Base-by-base conservation (phyloP, 1,139 yeast genomes). In the Hyphopichia fennica region DNA sequence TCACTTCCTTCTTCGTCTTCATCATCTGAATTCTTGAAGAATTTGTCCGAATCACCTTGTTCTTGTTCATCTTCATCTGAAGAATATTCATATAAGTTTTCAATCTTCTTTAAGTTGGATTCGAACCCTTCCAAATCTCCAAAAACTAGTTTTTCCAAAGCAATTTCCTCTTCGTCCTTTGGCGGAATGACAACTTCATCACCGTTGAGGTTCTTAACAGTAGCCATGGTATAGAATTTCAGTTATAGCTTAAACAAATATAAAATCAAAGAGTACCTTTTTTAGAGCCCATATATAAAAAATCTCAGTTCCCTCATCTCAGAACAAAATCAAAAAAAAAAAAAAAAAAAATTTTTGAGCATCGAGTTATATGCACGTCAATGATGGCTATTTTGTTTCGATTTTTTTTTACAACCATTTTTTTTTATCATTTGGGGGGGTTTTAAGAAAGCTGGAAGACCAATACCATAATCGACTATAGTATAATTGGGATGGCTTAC, bases 41-140 rank as follows among this genome's bases (percentile, higher is more conserved):
- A 34, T 30, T 51, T 51, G 23, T 51, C 57, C 19, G 37, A 45
- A 8, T 56, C 63, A 27, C 55, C 54, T 19, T 60, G 62, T 36
- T 58, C 63, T 18, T 62, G 69, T 3, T 60, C 70, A 13, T 63
- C 74, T 19, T 71, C 75, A 35, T 72, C 81, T 35, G 72, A 64
- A 8, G 77, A 72, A 49, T 73, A 73, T 42, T 75, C 75, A 48
- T 72, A 75, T 38, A 83, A 69, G 48, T 79, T 75, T 50, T 81
- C 88, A 37, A 79, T 65, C 48, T 78, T 78, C 49, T 73, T 77
- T 58, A 87, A 70, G 48, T 82, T 86, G 36, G 69, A 60, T 49
- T 85, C 90, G 61, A 91, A 90, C 23, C 93, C 95, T 35, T 82
- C 83, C 2, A 75, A 57, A 60, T 93, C 98, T 17, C 99, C 98